Conservation (phyloP, 768 basidiomycete genomes). For the Mycena belliarum region DNA sequence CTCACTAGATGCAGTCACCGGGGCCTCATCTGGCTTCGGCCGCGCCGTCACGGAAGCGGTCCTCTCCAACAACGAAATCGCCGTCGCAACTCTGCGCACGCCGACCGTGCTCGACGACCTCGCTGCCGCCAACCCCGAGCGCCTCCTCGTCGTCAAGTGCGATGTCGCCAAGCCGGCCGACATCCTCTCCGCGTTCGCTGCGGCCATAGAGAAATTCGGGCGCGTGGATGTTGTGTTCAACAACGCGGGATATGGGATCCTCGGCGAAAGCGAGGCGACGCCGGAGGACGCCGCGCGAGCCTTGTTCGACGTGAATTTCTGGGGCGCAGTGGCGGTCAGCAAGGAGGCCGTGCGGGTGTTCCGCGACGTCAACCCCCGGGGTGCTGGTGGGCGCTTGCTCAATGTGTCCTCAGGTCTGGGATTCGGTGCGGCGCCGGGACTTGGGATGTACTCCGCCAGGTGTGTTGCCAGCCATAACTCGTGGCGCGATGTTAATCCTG, state of each 20-base stretch:
- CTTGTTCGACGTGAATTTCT: constrained; percentile 31
- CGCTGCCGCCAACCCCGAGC: constrained; percentile 2
- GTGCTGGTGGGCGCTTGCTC: constrained; percentile 2
- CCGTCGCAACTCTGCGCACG: constrained; percentile 20
- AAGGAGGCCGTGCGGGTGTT: constrained; percentile 15
- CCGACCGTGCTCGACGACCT: constrained; percentile 20
- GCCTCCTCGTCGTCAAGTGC: constrained; percentile 10
- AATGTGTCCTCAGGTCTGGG: constrained; percentile 3
- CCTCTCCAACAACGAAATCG: constrained; percentile 23
- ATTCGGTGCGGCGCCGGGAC: not conserved
- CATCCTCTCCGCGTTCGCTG: constrained; percentile 13
- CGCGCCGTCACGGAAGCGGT: constrained; percentile 17
- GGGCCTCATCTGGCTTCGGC: constrained; percentile 27
- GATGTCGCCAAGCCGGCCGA: constrained; percentile 14
- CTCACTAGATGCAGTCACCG: constrained; percentile 21
- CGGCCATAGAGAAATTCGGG: constrained; percentile 13
- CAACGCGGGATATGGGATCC: constrained; percentile 16
- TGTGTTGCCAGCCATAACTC: not conserved
- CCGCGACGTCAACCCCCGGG: constrained; percentile 3
- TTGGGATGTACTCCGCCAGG: constrained; percentile 11
- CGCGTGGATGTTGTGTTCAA: constrained; percentile 23
- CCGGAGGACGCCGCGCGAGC: constrained; percentile 21
- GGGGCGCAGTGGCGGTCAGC: constrained; percentile 21
- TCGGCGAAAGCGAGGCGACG: constrained; percentile 27
- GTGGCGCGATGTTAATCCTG: not conserved